These are phyloP conservation scores for Xylaria sp. DNA, from an alignment of 2,329 filamentous ascomycete species.

Conservation along the genomic window DNA sequence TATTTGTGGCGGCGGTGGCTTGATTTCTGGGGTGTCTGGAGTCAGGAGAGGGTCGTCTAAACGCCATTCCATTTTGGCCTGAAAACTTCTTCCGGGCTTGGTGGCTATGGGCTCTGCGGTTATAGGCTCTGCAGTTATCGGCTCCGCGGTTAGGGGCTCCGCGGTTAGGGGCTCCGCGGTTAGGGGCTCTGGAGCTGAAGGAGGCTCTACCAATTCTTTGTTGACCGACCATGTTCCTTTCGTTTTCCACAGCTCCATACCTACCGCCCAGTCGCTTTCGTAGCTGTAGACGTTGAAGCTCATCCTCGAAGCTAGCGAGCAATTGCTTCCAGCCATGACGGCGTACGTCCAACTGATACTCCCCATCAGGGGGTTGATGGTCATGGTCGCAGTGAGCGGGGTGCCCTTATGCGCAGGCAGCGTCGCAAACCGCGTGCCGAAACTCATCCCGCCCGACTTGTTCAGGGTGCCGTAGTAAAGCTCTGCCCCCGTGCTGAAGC, in stretches of 20 bases:
- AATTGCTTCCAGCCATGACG: slow-evolving; percentile 79
- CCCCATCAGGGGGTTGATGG: slow-evolving; percentile 91
- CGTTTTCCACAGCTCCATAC: slow-evolving; percentile 89
- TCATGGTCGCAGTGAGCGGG: slow-evolving; percentile 90
- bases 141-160: no score
- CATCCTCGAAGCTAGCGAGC: slow-evolving; percentile 86
- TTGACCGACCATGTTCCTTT: slow-evolving; percentile 47
- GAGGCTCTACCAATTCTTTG: slow-evolving; percentile 32
- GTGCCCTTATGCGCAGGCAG: slow-evolving; percentile 79
- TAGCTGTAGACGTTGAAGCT: slow-evolving; percentile 99
- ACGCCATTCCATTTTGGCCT: slow-evolving; percentile 54
- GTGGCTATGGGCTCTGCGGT: slow-evolving; percentile 15
- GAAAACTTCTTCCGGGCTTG: slow-evolving; percentile 47
- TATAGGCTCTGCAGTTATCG: no score
- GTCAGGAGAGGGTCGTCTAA: slow-evolving; percentile 42
- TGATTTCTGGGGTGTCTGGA: slow-evolving; percentile 11
- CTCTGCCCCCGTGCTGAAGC: slow-evolving; percentile 89
- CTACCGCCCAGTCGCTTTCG: slow-evolving; percentile 90
- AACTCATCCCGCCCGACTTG: slow-evolving; percentile 88
- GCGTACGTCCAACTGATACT: slow-evolving; percentile 91
- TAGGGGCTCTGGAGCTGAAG: slow-evolving; percentile 20
- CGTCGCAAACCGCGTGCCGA: slow-evolving; percentile 87
- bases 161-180: no score
- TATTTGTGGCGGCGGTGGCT: slow-evolving; percentile 9
- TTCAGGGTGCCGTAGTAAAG: slow-evolving; percentile 95